phyloP scores from a whole-genome alignment of 495 filamentous ascomycete species.

The Recurvomyces mirabilis region DNA sequence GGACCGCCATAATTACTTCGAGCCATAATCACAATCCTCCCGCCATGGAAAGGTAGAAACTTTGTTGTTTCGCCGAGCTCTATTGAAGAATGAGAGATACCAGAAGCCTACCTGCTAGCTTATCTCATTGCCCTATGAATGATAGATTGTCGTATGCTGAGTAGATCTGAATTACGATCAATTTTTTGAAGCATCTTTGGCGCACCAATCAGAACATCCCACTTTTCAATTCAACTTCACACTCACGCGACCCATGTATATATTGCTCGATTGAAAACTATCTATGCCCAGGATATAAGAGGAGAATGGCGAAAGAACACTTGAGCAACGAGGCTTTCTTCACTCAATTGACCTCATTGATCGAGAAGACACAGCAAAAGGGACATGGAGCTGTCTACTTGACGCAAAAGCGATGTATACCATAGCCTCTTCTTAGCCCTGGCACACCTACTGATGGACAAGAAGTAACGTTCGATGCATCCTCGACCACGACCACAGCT shows the following conservation, averaged over 20 bases:
- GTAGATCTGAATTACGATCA: too few species aligned
- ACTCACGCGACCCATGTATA: conserved; percentile 6
- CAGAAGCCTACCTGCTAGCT: too few species aligned
- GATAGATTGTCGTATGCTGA: too few species aligned
- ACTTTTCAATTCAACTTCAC: conserved; percentile 16
- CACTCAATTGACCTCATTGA: conserved; percentile 59
- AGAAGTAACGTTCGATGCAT: conserved; percentile 24
- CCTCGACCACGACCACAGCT: conserved; percentile 8
- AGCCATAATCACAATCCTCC: conserved; percentile 26
- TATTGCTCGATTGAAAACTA: too few species aligned
- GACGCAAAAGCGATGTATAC: conserved; percentile 68
- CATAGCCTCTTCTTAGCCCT: not conserved
- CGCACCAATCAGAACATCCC: too few species aligned
- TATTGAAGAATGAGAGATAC: too few species aligned
- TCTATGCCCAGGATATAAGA: not conserved
- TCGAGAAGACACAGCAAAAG: conserved; percentile 54
- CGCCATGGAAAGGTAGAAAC: too few species aligned
- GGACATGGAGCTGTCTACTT: conserved; percentile 69
- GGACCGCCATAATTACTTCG: conserved; percentile 44
- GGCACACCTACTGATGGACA: too few species aligned
- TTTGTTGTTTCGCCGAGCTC: too few species aligned
- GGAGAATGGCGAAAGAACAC: conserved; percentile 27
- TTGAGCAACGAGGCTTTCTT: conserved; percentile 86
- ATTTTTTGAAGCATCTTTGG: too few species aligned
- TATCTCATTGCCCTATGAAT: too few species aligned